Evolutionary conservation across 106 monocot genomes (phyloP).

Genomic region (Dendrobium officinale): DNA sequence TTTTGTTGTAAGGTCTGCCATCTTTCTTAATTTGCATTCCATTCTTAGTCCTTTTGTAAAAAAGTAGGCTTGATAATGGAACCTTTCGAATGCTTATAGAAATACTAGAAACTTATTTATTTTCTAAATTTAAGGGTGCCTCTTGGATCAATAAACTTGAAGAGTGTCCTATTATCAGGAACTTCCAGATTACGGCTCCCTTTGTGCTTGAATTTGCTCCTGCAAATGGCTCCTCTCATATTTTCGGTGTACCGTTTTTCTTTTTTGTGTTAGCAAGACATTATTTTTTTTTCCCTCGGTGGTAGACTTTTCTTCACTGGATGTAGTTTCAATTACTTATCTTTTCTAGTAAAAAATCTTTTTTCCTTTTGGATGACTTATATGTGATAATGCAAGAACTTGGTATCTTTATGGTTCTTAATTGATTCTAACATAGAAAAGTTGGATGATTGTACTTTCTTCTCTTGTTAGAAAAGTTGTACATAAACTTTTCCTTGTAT

Average conservation of each 20-base stretch:
- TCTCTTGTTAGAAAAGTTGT: not conserved
- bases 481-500: not conserved
- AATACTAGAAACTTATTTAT: not conserved
- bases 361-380: not conserved
- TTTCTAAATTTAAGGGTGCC: not conserved
- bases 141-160: not conserved
- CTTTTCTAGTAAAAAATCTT: not conserved
- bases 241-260: not conserved
- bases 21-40: not conserved
- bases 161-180: not conserved
- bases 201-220: not conserved
- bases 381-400: not conserved
- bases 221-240: not conserved
- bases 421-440: not conserved
- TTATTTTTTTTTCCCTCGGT: not conserved
- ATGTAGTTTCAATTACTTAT: not conserved
- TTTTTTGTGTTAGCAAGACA: not conserved
- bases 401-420: not conserved
- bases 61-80: not conserved
- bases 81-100: not conserved
- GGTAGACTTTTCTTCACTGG: not conserved
- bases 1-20: not conserved
- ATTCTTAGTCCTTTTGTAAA: not conserved
- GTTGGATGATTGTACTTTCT: not conserved
- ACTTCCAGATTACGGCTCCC: not conserved